A percentile compares a stretch with the other conserved stretches of the same genome.
Evolutionary conservation across 1,284 basidiomycete species (phyloP).

Genomic region (Boletellus deceptivus): DNA sequence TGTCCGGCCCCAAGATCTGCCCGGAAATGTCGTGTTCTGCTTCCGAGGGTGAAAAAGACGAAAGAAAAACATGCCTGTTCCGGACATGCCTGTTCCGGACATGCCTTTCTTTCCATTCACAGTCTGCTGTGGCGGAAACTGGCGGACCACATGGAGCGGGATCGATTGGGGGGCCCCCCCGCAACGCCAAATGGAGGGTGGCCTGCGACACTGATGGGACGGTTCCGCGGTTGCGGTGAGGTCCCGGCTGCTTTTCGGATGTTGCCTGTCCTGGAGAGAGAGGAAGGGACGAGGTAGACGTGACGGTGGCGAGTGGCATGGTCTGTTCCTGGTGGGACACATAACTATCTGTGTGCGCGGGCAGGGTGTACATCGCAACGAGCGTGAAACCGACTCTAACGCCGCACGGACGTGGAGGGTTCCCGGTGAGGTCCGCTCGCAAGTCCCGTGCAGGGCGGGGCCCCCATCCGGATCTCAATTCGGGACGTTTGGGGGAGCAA

Average conservation of each 20-base stretch:
- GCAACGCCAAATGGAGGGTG: constrained; percentile 6
- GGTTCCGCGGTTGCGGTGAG: constrained; percentile 16
- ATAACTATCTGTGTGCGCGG: neutral
- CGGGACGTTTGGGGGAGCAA: constrained; percentile 17
- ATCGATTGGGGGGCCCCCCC: constrained; percentile 12
- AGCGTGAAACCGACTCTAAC: constrained; percentile 22
- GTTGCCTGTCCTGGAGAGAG: neutral
- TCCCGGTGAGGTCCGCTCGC: constrained; percentile 30
- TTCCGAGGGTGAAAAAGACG: too few relatives aligned
- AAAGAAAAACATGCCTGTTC: too few relatives aligned
- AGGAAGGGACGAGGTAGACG: neutral
- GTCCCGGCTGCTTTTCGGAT: constrained; percentile 2
- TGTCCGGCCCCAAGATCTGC: constrained; percentile 3
- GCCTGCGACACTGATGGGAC: constrained; percentile 2
- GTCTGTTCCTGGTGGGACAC: neutral
- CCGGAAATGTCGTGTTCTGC: constrained; percentile 8
- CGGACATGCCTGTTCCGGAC: too few relatives aligned
- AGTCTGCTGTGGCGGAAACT: constrained; percentile 18
- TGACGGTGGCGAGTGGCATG: constrained; percentile 5
- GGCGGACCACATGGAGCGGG: constrained; percentile 19
- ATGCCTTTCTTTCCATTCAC: neutral
- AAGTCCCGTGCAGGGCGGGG: constrained; percentile 13
- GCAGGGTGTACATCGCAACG: neutral
- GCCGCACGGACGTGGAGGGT: constrained; percentile 19
- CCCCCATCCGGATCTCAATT: constrained; percentile 26